Evolutionary conservation across 768 basidiomycete genomes (phyloP).

Genomic region (Suillus variegatus): DNA sequence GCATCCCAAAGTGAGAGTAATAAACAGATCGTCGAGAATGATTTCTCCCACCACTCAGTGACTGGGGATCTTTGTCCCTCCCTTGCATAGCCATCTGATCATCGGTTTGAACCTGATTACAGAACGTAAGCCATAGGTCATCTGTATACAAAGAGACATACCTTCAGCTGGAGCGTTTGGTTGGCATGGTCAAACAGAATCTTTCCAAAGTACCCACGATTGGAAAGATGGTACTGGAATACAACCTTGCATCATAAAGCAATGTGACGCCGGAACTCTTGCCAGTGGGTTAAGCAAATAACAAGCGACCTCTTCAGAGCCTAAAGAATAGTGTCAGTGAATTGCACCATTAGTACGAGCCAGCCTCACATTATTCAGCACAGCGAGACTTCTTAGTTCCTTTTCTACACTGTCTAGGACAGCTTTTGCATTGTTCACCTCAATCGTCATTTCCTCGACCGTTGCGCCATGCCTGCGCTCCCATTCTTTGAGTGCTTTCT

Average conservation of each 20-base stretch:
- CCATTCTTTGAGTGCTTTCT: slow-evolving; percentile 64
- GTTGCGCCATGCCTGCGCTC: slow-evolving; percentile 77
- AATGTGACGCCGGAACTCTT: slow-evolving; percentile 85
- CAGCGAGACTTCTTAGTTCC: slow-evolving; percentile 68
- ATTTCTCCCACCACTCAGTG: slow-evolving; percentile 92
- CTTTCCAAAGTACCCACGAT: slow-evolving; percentile 89
- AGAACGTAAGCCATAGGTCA: slow-evolving; percentile 3
- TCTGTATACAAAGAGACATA: slow-evolving; percentile 24
- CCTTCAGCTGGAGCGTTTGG: slow-evolving; percentile 66
- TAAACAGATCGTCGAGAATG: slow-evolving; percentile 93
- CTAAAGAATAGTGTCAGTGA: slow-evolving; percentile 38
- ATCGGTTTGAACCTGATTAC: slow-evolving; percentile 73
- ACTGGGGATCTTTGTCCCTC: slow-evolving; percentile 81
- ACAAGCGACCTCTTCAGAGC: slow-evolving; percentile 67
- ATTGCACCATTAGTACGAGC: background rate
- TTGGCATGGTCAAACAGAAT: slow-evolving; percentile 80
- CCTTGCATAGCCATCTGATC: slow-evolving; percentile 68
- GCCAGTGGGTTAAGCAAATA: slow-evolving; percentile 73
- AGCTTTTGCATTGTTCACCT: slow-evolving; percentile 65
- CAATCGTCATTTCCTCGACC: slow-evolving; percentile 73
- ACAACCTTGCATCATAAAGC: slow-evolving; percentile 84
- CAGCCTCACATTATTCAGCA: slow-evolving; percentile 62
- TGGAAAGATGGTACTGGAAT: slow-evolving; percentile 79
- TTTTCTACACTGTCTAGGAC: slow-evolving; percentile 59
- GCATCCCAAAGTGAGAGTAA: slow-evolving; percentile 96